Evolutionary conservation across 2,329 filamentous ascomycete species (phyloP), one percentile per base, ranked within the genome.

Genomic region (Acrocalymma vagum): DNA sequence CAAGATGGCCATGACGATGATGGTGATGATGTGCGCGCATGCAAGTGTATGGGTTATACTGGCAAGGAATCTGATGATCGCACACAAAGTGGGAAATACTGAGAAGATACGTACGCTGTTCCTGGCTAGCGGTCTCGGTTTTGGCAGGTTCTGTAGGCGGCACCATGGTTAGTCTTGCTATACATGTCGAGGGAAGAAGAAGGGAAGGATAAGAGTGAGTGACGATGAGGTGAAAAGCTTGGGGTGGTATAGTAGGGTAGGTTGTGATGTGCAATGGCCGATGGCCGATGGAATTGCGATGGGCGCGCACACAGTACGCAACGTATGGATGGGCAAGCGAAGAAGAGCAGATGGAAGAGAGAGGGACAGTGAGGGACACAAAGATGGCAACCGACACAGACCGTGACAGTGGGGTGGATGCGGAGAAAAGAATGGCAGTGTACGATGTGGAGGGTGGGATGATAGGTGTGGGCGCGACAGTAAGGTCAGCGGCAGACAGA

Each of bases 131-230:
- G 10, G 49, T 37, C 44, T 65, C 62, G 43, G 43, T 43, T 40
- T 64, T 63, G 35, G 49, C 36, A 13, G 58, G 42, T 38, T 65
- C 63, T 60, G 47, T 38, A 28, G 40, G 29, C 48, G 38, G 30
- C 36, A 27, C 27, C 30, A 36, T 44, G 41, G 51, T 61, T 49
- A 61, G 58, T 44, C 33, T 53, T 53, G 43, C 29, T 40, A n/a
- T 42, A 35, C 29, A 29, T 36, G 45, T 31, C 16, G 34, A 17
- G 40, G 44, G 27, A 28, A 30, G 14, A 27, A 42, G 39, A 35
- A 18, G 29, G 25, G 38, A 27, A 38, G 40, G 47, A 46, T n/a
- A n/a, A n/a, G n/a, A n/a, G n/a, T n/a, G n/a, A n/a, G n/a, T n/a
- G n/a, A n/a, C n/a, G n/a, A n/a, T n/a, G n/a, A n/a, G n/a, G n/a